Base-by-base conservation (phyloP, 2,329 filamentous ascomycete genomes). In the Trichoderma sp. region DNA sequence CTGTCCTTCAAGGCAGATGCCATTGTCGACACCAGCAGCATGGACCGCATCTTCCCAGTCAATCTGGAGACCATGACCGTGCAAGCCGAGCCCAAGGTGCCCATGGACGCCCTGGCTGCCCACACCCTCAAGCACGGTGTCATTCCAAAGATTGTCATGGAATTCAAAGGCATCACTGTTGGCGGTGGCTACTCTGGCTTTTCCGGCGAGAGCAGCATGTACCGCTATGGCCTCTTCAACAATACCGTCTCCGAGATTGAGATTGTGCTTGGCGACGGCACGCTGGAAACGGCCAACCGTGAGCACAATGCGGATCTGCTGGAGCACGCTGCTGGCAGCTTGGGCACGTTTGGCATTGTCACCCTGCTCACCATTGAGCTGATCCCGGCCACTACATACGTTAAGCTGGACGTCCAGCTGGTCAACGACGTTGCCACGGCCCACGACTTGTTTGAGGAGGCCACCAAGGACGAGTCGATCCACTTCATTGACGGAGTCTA, bases 401-500 rank as follows among this genome's bases (percentile, higher is more conserved):
- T 91, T n/a, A 85, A 89, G 77, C 77, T 89, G 68, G 84, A 86
- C 59, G 88, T 90, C 76, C 82, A 85, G 31, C 83, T 86, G 3
- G 78, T 79, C 7, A 84, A 84, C 9, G 78, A 79, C 76, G 76
- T 79, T 80, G 75, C 79, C 80, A 64, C 78, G 71, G 77, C 83
- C 4, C 80, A 80, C 50, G 81, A 83, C 38, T 82, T 89, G 31
- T 82, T 86, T 73, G 80, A 84, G n/a, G 83, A 78, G 33, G 79
- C 79, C 41, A 76, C 73, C 45, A 78, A 79, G 33, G 76, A 79
- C 50, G 78, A 80, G 35, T 74, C 75, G 11, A 81, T 83, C 33
- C 89, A 91, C 75, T 92, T 90, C 78, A 85, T 92, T 35, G 90
- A 91, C 75, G 89, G 88, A 7, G 90, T 91, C 59, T 82, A 89